Percentiles rank a stretch among this genome's conserved stretches.
phyloP scores from a whole-genome alignment of 805 yeast species.

The Debaryomyces hansenii region DNA sequence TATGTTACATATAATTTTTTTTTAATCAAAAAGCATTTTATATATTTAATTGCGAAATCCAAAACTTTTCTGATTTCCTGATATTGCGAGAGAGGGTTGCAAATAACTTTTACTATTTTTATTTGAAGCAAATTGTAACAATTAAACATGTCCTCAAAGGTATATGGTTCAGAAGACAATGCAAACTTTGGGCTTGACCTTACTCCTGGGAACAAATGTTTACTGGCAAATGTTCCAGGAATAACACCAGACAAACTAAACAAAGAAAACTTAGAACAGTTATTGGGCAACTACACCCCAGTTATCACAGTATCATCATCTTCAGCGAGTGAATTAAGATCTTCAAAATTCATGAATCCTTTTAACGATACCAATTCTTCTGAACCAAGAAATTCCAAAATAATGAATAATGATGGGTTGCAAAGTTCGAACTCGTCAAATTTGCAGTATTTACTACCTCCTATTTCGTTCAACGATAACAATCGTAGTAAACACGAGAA shows the following conservation, averaged over 20 bases:
- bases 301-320: constrained; percentile 4
- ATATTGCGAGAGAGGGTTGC: background rate
- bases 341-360: constrained; percentile 5
- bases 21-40: background rate
- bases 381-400: constrained; percentile 1
- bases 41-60: background rate
- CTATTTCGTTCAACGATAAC: constrained; percentile 1
- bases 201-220: background rate
- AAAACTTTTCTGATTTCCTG: background rate
- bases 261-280: background rate
- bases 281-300: constrained; percentile 1
- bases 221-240: background rate
- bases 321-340: background rate
- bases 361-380: constrained; percentile 7
- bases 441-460: background rate
- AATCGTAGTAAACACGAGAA: background rate
- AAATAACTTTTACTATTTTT: too few species aligned
- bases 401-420: background rate
- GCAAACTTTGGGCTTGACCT: background rate
- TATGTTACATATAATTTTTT: background rate
- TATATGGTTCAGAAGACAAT: background rate
- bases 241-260: background rate
- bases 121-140: background rate
- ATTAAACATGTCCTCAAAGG: background rate
- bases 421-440: background rate